A percentile compares a stretch with the other conserved stretches of the same genome.
phyloP scores from a whole-genome alignment of 2,329 filamentous ascomycete species.

The Phoma herbarum region DNA sequence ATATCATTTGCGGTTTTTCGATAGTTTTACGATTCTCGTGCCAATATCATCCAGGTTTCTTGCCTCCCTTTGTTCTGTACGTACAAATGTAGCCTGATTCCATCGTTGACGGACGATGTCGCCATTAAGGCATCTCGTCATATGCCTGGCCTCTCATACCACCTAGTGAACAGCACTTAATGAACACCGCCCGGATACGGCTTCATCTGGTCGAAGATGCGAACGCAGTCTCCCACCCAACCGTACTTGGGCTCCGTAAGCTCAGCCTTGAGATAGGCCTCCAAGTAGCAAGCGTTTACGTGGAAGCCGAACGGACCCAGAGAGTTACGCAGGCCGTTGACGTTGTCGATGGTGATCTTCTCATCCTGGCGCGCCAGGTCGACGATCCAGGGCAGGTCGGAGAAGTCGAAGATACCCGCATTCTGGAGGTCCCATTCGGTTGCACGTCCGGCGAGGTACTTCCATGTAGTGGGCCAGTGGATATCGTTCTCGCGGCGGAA shows the following conservation, averaged over 20 bases:
- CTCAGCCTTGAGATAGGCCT: conserved; percentile 27
- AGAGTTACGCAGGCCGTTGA: conserved; percentile 11
- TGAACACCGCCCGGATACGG: conserved; percentile 6
- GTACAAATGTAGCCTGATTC: background rate
- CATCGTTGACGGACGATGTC: background rate
- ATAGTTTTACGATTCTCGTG: background rate
- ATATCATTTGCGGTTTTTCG: background rate
- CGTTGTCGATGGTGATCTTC: conserved; percentile 8
- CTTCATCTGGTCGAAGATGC: conserved; percentile 21
- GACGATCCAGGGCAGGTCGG: conserved; percentile 33
- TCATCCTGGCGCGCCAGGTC: conserved; percentile 25
- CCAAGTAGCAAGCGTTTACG: conserved; percentile 28
- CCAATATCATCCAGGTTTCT: background rate
- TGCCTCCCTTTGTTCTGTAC: background rate
- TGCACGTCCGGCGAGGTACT: conserved; percentile 25
- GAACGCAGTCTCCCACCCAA: conserved; percentile 22
- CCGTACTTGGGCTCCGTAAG: conserved; percentile 5
- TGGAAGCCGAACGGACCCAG: conserved; percentile 22
- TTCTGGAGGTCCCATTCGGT: conserved; percentile 37
- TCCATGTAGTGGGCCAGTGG: conserved; percentile 75
- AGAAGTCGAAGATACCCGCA: conserved; percentile 34
- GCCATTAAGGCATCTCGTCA: background rate
- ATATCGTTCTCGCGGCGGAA: conserved; percentile 97
- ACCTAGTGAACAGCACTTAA: background rate
- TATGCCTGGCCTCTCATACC: background rate